A percentile compares a stretch with the other conserved stretches of the same genome.
phyloP scores from a whole-genome alignment of 2,329 filamentous ascomycete species.

The Fusarium sp. region DNA sequence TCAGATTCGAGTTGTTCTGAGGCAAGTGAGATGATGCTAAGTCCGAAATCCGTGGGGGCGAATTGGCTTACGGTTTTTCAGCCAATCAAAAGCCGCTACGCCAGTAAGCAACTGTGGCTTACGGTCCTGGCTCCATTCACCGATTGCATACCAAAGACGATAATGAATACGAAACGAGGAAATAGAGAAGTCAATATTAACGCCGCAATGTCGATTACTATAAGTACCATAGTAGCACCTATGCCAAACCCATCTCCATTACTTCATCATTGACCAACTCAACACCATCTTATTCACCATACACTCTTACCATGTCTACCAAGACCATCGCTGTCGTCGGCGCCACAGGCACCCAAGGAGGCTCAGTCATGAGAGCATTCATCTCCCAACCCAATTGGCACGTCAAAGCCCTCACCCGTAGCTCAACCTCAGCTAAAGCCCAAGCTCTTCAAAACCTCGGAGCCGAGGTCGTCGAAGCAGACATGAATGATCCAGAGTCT shows the following conservation, averaged over 20 bases:
- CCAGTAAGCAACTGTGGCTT: neutral
- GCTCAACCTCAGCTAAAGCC: conserved; percentile 52
- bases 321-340: conserved; percentile 56
- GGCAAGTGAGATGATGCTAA: neutral
- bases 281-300: neutral
- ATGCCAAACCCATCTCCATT: fast-evolving
- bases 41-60: neutral
- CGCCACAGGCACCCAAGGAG: conserved; percentile 60
- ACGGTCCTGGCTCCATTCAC: neutral
- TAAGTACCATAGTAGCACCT: fast-evolving
- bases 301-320: conserved; percentile 8
- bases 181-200: fast-evolving
- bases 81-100: conserved; percentile 16
- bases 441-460: conserved; percentile 52
- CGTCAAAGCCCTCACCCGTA: conserved; percentile 59
- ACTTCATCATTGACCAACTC: fast-evolving
- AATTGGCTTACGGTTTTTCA: conserved; percentile 34
- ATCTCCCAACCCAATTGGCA: conserved; percentile 50
- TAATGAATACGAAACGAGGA: neutral
- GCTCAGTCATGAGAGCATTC: conserved; percentile 58
- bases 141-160: neutral
- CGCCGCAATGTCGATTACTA: neutral
- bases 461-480: conserved; percentile 55
- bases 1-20: neutral
- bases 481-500: conserved; percentile 53